Evolutionary conservation across 2,329 filamentous ascomycete species (phyloP), one percentile per base, ranked within the genome.

Genomic region (Eutypa lata): DNA sequence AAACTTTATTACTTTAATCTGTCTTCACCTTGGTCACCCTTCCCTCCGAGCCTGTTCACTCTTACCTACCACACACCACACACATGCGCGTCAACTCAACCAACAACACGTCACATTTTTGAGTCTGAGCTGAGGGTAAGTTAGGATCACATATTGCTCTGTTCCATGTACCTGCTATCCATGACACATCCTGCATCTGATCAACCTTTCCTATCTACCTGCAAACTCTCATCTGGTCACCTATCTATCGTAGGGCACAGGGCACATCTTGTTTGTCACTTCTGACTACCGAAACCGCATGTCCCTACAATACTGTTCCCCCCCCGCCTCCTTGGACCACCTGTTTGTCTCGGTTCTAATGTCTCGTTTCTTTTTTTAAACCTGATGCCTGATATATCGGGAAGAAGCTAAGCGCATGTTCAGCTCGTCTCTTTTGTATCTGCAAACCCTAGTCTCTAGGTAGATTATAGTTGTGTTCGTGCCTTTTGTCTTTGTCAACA

Each of bases 81-180:
- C 6, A 31, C 26, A 10, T 10, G 26, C 26, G 19, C 19, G 19
- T 19, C 35, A 14, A 37, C 35, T 14, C 16, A 5, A 37, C 10
- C 10, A 14, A 22, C 21, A 38, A 33, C 51, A 47, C 43, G 26
- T 40, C n/a, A 33, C 50, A 38, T 45, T 19, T 42, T 40, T 44
- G 26, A 46, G 46, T 51, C 49, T 51, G 37, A 47, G 16, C n/a
- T 58, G 51, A 47, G 57, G 53, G 56, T 59, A 58, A 33, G 58
- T 60, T 57, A 33, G 53, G 54, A 57, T 60, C 58, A 54, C 56
- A 58, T 56, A 55, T 53, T 59, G 56, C 56, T 50, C 56, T 55
- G 50, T 55, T 58, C 51, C 50, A 52, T 38, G 38, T 42, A 42
- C 19, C 38, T 18, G 10, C 19, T 42, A 22, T 42, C 18, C 38